These are phyloP conservation scores for Psophocarpus tetragonolobus DNA, from an alignment of 306 rosid species.

Conservation along the genomic window DNA sequence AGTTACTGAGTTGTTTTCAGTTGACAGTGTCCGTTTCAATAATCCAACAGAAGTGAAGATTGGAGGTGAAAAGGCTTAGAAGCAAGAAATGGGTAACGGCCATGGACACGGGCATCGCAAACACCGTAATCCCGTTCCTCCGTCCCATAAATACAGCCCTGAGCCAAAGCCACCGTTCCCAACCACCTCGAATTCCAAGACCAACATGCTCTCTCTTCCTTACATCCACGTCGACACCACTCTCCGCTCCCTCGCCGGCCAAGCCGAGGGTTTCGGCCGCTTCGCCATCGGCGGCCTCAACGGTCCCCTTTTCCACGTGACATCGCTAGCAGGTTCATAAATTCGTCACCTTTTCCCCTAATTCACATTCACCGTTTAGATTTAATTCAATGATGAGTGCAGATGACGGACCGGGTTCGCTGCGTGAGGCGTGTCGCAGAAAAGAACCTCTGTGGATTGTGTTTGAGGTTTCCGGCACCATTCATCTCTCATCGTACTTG, in stretches of 20 bases:
- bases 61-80: not conserved
- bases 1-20: no score
- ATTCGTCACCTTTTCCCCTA: not conserved
- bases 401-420: slow-evolving; percentile 99
- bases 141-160: slow-evolving; percentile 38
- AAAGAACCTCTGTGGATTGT: slow-evolving; percentile 95
- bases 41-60: not conserved
- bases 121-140: slow-evolving; percentile 32
- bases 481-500: slow-evolving; percentile 72
- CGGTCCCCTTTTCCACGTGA: slow-evolving; percentile 71
- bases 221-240: slow-evolving; percentile 64
- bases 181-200: not conserved
- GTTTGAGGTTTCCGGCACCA: slow-evolving; percentile 81
- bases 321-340: slow-evolving; percentile 65
- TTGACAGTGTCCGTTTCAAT: not conserved
- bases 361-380: not conserved
- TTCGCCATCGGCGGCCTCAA: slow-evolving; percentile 84
- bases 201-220: slow-evolving; percentile 53
- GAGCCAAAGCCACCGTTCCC: slow-evolving; percentile 7
- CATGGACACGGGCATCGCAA: slow-evolving; percentile 48
- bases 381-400: not conserved
- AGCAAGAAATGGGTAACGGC: slow-evolving; percentile 65
- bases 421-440: slow-evolving; percentile 70
- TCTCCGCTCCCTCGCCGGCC: slow-evolving; percentile 75
- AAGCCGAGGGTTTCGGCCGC: slow-evolving; percentile 92